Conservation (phyloP, 805 yeast genomes). For the Suhomyces sp. region DNA sequence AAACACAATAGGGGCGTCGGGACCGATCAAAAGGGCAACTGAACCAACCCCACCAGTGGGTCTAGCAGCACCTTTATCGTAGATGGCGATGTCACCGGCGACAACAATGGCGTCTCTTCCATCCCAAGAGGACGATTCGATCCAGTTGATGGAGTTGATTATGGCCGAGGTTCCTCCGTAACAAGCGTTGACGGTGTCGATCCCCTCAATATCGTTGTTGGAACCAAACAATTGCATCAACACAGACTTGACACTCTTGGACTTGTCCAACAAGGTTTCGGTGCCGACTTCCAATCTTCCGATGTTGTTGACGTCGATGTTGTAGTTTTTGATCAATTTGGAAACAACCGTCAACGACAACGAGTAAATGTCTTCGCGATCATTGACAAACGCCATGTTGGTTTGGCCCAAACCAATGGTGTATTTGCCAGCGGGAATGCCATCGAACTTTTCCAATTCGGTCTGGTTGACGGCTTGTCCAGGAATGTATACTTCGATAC, state of each 20-base stretch:
- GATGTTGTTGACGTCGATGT: conserved; percentile 73
- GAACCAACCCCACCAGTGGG: conserved; percentile 99
- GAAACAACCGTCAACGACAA: conserved; percentile 85
- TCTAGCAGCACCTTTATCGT: conserved; percentile 96
- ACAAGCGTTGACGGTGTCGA: conserved; percentile 95
- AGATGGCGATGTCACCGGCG: conserved; percentile 96
- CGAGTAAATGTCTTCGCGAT: conserved; percentile 96
- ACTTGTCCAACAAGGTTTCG: conserved; percentile 93
- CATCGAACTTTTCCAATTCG: conserved; percentile 81
- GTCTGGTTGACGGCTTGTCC: conserved; percentile 79
- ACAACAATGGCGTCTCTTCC: conserved; percentile 97
- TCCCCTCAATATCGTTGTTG: conserved; percentile 90
- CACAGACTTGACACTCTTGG: conserved; percentile 94
- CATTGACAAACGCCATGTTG: conserved; percentile 95
- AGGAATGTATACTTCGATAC: conserved; percentile 90
- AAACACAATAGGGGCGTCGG: conserved; percentile 94
- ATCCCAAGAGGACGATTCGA: conserved; percentile 95
- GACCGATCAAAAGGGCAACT: conserved; percentile 91
- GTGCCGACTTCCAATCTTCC: conserved; percentile 99
- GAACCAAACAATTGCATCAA: conserved; percentile 90
- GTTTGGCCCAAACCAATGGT: conserved; percentile 99
- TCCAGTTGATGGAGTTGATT: conserved; percentile 91
- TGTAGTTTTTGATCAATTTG: conserved; percentile 72
- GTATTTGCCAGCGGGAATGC: conserved; percentile 90
- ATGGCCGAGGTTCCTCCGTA: conserved; percentile 98